Conservation (phyloP, 257 asterid genomes). For the Ilex aquifolium region DNA sequence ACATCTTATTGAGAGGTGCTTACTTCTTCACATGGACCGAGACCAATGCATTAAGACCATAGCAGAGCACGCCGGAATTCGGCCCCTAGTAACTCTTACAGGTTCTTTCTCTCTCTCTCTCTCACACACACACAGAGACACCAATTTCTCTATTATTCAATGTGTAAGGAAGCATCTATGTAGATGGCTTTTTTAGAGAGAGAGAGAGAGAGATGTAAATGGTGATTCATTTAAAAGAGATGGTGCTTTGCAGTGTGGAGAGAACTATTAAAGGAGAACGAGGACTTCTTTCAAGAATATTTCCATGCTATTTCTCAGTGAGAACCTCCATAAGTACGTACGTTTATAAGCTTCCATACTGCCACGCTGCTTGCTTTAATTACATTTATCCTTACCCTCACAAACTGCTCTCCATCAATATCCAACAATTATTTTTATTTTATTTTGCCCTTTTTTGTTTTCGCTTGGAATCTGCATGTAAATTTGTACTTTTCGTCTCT, state of each 20-base stretch:
- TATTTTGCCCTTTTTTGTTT: too few species aligned
- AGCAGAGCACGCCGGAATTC: slow-evolving; percentile 50
- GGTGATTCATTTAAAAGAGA: too few species aligned
- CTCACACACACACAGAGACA: not conserved
- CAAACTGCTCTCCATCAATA: too few species aligned
- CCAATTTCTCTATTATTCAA: too few species aligned
- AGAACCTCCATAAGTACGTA: slow-evolving; percentile 23
- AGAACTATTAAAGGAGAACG: slow-evolving; percentile 65
- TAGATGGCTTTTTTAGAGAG: too few species aligned
- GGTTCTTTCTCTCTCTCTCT: slow-evolving; percentile 16
- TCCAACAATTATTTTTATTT: too few species aligned
- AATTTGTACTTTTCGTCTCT: too few species aligned
- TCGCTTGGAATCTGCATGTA: too few species aligned
- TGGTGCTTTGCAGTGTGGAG: slow-evolving; percentile 49
- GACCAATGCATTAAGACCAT: slow-evolving; percentile 57
- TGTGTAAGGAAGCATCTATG: too few species aligned
- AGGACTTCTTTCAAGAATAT: slow-evolving; percentile 59
- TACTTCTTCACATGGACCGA: slow-evolving; percentile 54
- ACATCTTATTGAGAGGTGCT: slow-evolving; percentile 59
- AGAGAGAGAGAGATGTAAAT: too few species aligned
- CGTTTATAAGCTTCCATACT: not conserved
- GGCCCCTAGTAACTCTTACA: slow-evolving; percentile 47
- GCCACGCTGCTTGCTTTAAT: not conserved
- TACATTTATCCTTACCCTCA: not conserved
- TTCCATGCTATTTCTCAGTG: slow-evolving; percentile 36